Base-by-base conservation (phyloP, 768 basidiomycete species). In the Amyloporia xantha region DNA sequence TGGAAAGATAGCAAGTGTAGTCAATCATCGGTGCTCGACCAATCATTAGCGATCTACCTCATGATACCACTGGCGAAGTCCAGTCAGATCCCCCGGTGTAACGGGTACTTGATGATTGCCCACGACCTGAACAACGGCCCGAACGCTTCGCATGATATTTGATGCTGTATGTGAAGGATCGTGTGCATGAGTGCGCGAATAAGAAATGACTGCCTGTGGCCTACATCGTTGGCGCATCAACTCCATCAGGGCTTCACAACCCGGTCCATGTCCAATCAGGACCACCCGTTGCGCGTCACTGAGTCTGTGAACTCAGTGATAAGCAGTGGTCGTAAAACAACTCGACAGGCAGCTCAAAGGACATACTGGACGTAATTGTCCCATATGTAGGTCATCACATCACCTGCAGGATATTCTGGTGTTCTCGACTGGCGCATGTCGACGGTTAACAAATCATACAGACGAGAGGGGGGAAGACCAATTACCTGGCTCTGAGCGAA, bases 291-390 rank as follows among this genome's bases (percentile, higher is more conserved):
- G 72, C 6, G 86, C 87, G 19, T 74, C 74, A 5, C 84, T 85
- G 54, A 95, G 71, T 51, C 91, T 93, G 56, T 39, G 51, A 52
- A 28, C 9, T n/a, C n/a, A n/a, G n/a, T n/a, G n/a, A n/a, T n/a
- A n/a, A n/a, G n/a, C n/a, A n/a, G n/a, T n/a, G n/a, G n/a, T n/a
- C n/a, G n/a, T n/a, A n/a, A n/a, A n/a, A n/a, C n/a, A n/a, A n/a
- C n/a, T n/a, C n/a, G n/a, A n/a, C n/a, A n/a, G n/a, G n/a, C n/a
- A n/a, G n/a, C n/a, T n/a, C n/a, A n/a, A n/a, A n/a, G n/a, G n/a
- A 21, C 87, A 51, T 57, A 96, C 94, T 87, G 82, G 53, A 98
- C 73, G 60, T 93, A 94, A 59, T 97, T 95, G 65, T 98, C 95
- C 96, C 96, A 99, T 10, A 98, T 65, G 62, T 97, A 95, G 3